Evolutionary conservation across 2,329 filamentous ascomycete species (phyloP).

Genomic region (Leptographium flavum): DNA sequence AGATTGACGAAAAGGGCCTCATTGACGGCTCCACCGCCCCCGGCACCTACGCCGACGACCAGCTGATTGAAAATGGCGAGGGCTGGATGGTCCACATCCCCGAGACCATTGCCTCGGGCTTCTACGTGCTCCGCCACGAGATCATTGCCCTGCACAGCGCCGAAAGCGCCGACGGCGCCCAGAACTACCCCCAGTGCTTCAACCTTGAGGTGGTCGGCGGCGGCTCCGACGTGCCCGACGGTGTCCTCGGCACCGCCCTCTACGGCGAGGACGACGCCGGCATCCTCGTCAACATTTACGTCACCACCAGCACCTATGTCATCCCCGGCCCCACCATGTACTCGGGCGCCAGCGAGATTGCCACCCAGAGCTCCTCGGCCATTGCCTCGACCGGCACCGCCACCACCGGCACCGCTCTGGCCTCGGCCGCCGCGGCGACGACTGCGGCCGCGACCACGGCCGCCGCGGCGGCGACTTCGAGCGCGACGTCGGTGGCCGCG

Average conservation of each 20-base stretch:
- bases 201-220: constrained; percentile 40
- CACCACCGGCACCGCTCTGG: neutral
- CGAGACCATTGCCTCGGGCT: constrained; percentile 26
- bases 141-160: constrained; percentile 36
- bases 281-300: constrained; percentile 9
- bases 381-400: constrained; percentile 6
- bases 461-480: neutral
- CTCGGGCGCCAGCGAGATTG: constrained; percentile 14
- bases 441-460: neutral
- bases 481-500: neutral
- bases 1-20: constrained; percentile 9
- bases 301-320: constrained; percentile 6
- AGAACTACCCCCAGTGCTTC: constrained; percentile 40
- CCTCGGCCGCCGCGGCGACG: neutral
- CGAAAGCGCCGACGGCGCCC: constrained; percentile 24
- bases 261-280: constrained; percentile 9
- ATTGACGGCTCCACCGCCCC: constrained; percentile 16
- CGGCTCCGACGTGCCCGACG: constrained; percentile 2
- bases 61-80: constrained; percentile 34
- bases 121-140: constrained; percentile 37
- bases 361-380: constrained; percentile 11
- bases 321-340: constrained; percentile 13
- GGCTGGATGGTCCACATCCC: constrained; percentile 34
- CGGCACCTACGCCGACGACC: constrained; percentile 16
- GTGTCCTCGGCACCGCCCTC: neutral